These are phyloP conservation scores for Colletotrichum musae DNA, from an alignment of 2,329 filamentous ascomycete genomes.

Conservation along the genomic window DNA sequence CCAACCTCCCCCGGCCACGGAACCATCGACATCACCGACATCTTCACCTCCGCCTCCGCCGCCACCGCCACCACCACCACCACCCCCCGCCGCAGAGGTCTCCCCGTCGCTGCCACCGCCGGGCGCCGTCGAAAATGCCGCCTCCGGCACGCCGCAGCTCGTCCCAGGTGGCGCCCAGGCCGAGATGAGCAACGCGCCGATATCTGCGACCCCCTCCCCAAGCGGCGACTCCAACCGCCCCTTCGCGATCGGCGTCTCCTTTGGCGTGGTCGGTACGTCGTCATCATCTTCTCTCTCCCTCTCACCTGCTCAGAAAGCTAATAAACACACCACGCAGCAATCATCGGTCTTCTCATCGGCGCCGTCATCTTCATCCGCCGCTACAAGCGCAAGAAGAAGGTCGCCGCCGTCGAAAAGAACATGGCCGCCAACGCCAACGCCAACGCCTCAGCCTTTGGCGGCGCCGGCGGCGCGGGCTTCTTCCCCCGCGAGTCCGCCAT, in stretches of 20 bases:
- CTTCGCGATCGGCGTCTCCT: constrained; percentile 23
- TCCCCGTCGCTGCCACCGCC: constrained; percentile 12
- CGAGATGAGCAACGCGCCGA: not conserved
- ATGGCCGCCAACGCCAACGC: constrained; percentile 18
- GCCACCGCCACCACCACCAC: not conserved
- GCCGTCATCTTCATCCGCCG: constrained; percentile 25
- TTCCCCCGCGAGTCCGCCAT: constrained; percentile 22
- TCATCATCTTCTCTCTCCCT: not conserved
- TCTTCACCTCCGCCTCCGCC: not conserved
- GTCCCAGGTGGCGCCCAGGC: constrained; percentile 21
- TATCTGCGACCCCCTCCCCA: constrained; percentile 10
- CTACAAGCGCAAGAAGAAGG: constrained; percentile 30
- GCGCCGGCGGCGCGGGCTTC: not conserved
- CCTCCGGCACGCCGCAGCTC: constrained; percentile 14
- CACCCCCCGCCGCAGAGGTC: constrained; percentile 16
- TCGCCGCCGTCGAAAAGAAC: constrained; percentile 25
- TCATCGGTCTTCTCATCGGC: constrained; percentile 27
- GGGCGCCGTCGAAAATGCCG: constrained; percentile 24
- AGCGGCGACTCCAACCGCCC: constrained; percentile 2
- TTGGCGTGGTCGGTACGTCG: constrained; percentile 25
- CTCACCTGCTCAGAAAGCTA: not conserved
- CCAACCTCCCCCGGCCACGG: not conserved
- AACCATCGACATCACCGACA: not conserved
- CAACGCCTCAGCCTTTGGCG: not conserved
- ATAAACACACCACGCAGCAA: not conserved